These are phyloP conservation scores for Vicia villosa DNA, from an alignment of 306 rosid genomes.

Conservation along the genomic window DNA sequence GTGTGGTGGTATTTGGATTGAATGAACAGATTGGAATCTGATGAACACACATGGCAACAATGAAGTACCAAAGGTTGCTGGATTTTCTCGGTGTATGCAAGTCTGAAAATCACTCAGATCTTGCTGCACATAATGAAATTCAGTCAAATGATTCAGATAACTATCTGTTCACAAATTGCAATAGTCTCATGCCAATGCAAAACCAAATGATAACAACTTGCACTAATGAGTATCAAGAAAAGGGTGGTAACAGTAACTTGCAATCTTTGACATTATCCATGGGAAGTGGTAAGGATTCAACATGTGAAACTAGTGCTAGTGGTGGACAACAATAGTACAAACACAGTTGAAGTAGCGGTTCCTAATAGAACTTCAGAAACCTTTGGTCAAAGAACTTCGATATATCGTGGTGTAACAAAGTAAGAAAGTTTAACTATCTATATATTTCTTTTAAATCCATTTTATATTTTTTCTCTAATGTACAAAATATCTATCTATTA, in stretches of 20 bases:
- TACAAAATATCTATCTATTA: background rate
- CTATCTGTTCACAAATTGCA: slow-evolving; percentile 58
- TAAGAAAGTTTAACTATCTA: background rate
- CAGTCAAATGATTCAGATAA: slow-evolving; percentile 58
- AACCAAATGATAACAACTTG: slow-evolving; percentile 50
- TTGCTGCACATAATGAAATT: slow-evolving; percentile 59
- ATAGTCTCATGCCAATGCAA: slow-evolving; percentile 55
- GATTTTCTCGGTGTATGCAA: slow-evolving; percentile 93
- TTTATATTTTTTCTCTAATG: background rate
- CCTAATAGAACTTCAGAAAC: slow-evolving; percentile 83
- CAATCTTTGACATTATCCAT: slow-evolving; percentile 86
- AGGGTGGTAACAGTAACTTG: slow-evolving; percentile 52
- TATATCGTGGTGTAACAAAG: slow-evolving; percentile 98
- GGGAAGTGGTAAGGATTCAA: slow-evolving; percentile 87
- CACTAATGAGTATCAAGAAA: slow-evolving; percentile 65
- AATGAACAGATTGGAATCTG: slow-evolving; percentile 79
- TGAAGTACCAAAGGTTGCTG: slow-evolving; percentile 90
- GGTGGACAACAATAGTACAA: slow-evolving; percentile 47
- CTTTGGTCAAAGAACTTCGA: slow-evolving; percentile 96
- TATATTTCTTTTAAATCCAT: background rate
- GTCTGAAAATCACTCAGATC: slow-evolving; percentile 79
- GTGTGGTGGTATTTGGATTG: background rate
- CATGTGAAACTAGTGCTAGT: slow-evolving; percentile 62
- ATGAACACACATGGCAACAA: slow-evolving; percentile 52
- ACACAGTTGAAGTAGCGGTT: slow-evolving; percentile 57